Evolutionary conservation across 306 rosid species (phyloP), one percentile per base, ranked within the genome.

Genomic region (Malus asiatica): DNA sequence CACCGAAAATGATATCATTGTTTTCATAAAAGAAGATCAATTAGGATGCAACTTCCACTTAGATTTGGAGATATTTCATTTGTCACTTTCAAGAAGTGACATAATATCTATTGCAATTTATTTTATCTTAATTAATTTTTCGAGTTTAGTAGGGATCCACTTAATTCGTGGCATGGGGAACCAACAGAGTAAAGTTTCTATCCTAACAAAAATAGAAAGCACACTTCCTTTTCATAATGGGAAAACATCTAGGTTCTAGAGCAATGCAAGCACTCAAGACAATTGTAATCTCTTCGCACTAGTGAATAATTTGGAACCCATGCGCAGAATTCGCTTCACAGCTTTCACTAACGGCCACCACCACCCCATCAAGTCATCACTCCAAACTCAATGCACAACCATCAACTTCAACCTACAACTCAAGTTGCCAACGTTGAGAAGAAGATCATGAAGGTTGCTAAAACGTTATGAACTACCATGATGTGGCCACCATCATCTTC

Each of bases 151-250:
- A 58, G 63, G 63, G 30, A 58, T 15, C 55, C 55, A 15, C 55
- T 4, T 48, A 48, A 15, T 77, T 64, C 74, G 70, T 61, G 33
- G 76, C 30, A 58, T 58, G 30, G 84, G 84, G 19, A 66, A 72
- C 84, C 90, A 79, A 83, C 69, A 9, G 72, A 75, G 83, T 57
- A 82, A 88, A 78, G 83, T 85, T 79, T 86, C 74, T 85, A 79
- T 76, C 67, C 80, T 66, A 78, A 81, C 83, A 79, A 85, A 63
- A 73, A 30, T 48, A 48, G 71, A 89, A 89, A 86, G 88, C 82
- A 71, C 72, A 78, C 55, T 83, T 84, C 72, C 87, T 89, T 87
- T 83, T 81, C 18, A 59, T 70, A 44, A 52, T 52, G 48, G 66
- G 72, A 61, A 74, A 35, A 63, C 86, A 46, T 46, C 52, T 4